Percentiles rank a stretch among this genome's conserved stretches.
These are phyloP conservation scores for Saccharomyces hybrid DNA, from an alignment of 1,139 yeast genomes.

Conservation along the genomic window DNA sequence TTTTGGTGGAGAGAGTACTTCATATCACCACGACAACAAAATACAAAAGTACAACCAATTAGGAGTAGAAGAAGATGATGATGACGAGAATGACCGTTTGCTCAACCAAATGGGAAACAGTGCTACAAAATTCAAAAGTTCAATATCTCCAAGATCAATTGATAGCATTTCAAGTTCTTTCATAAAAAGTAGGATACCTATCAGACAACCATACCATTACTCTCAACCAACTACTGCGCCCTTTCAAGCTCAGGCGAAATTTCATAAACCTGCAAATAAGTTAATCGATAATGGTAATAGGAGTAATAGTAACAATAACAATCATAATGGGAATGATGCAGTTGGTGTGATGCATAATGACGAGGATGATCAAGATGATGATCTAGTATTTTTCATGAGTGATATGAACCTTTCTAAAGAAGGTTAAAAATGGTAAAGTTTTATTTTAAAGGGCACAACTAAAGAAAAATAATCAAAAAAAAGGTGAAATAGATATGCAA, in stretches of 20 bases:
- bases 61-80: slow-evolving; percentile 4
- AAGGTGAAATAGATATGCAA: background rate
- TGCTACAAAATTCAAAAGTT: slow-evolving; percentile 9
- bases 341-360: slow-evolving; percentile 2
- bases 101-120: slow-evolving; percentile 5
- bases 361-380: slow-evolving; percentile 64
- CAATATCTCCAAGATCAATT: slow-evolving; percentile 26
- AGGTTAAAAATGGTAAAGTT: background rate
- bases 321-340: slow-evolving; percentile 5
- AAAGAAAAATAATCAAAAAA: background rate
- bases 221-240: slow-evolving; percentile 35
- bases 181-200: slow-evolving; percentile 21
- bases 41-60: background rate
- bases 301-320: slow-evolving; percentile 5
- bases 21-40: slow-evolving; percentile 15
- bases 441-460: background rate
- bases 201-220: slow-evolving; percentile 27
- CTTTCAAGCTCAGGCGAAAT: slow-evolving; percentile 34
- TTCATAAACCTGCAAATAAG: slow-evolving; percentile 33
- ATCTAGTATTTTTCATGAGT: slow-evolving; percentile 79
- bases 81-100: slow-evolving; percentile 17
- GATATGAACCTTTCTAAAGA: slow-evolving; percentile 52
- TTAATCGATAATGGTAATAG: slow-evolving; percentile 15
- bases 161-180: slow-evolving; percentile 26
- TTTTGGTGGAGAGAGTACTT: slow-evolving; percentile 12